Conservation (phyloP, 352 stramenopile genomes). For the Phytophthora pini region DNA sequence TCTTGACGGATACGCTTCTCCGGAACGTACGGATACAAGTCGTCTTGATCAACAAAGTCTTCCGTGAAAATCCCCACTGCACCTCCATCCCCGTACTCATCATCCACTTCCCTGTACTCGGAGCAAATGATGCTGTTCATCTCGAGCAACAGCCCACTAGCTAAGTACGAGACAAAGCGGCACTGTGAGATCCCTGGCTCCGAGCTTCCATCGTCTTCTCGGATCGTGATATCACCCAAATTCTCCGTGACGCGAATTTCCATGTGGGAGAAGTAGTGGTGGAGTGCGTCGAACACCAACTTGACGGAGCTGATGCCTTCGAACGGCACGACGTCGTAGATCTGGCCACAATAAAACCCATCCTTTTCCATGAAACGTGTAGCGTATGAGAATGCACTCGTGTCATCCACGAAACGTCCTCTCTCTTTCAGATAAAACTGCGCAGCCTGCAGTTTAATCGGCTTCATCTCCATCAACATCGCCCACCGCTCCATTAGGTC, state of each 20-base stretch:
- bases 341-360: slow-evolving; percentile 40
- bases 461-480: slow-evolving; percentile 32
- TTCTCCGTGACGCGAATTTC: slow-evolving; percentile 61
- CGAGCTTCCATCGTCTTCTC: slow-evolving; percentile 56
- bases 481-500: slow-evolving; percentile 26
- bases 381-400: slow-evolving; percentile 25
- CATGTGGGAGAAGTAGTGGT: slow-evolving; percentile 47
- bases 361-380: slow-evolving; percentile 39
- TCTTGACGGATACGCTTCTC: slow-evolving; percentile 38
- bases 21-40: slow-evolving; percentile 40
- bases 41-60: slow-evolving; percentile 46
- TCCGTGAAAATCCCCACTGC: slow-evolving; percentile 36
- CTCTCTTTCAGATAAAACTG: slow-evolving; percentile 33
- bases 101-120: slow-evolving; percentile 29
- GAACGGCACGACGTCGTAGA: slow-evolving; percentile 51
- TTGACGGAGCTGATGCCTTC: slow-evolving; percentile 40
- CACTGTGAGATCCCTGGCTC: slow-evolving; percentile 46
- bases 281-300: slow-evolving; percentile 47
- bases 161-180: slow-evolving; percentile 42
- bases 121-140: slow-evolving; percentile 46
- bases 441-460: slow-evolving; percentile 23
- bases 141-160: slow-evolving; percentile 32
- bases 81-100: slow-evolving; percentile 34
- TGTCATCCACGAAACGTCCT: slow-evolving; percentile 27
- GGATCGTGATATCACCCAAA: slow-evolving; percentile 53